Evolutionary conservation across 2,329 filamentous ascomycete species (phyloP).

Genomic region (Arthrobotrys conoides): DNA sequence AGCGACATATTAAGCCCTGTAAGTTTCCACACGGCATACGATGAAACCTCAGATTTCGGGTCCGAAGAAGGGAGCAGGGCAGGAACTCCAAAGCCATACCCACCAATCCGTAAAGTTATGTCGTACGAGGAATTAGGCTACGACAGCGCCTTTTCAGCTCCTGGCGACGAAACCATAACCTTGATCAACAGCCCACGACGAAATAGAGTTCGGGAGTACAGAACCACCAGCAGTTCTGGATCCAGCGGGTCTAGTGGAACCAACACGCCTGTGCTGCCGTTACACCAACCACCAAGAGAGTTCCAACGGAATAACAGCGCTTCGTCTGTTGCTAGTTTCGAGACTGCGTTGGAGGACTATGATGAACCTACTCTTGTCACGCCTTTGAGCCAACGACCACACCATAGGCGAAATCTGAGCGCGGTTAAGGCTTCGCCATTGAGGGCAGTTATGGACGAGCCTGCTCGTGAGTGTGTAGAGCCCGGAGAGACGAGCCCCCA

Average conservation of each 20-base stretch:
- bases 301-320: slow-evolving; percentile 59
- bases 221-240: slow-evolving; percentile 55
- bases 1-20: slow-evolving; percentile 46
- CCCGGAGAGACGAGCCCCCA: slow-evolving; percentile 37
- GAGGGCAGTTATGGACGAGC: slow-evolving; percentile 41
- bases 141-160: slow-evolving; percentile 59
- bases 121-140: slow-evolving; percentile 61
- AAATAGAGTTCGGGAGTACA: slow-evolving; percentile 58
- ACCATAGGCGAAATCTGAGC: slow-evolving; percentile 48
- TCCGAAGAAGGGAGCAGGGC: slow-evolving; percentile 56
- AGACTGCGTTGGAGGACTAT: slow-evolving; percentile 57
- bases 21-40: slow-evolving; percentile 49
- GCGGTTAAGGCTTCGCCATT: slow-evolving; percentile 44
- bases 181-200: slow-evolving; percentile 51
- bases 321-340: slow-evolving; percentile 55
- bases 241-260: slow-evolving; percentile 57
- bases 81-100: slow-evolving; percentile 59
- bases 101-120: slow-evolving; percentile 57
- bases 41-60: slow-evolving; percentile 42
- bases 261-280: slow-evolving; percentile 58
- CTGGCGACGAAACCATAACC: slow-evolving; percentile 53
- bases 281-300: slow-evolving; percentile 48
- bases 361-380: slow-evolving; percentile 55
- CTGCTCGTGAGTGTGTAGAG: slow-evolving; percentile 5
- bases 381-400: slow-evolving; percentile 42